Base-by-base conservation (phyloP, 768 basidiomycete species). In the Suillus variegatus region DNA sequence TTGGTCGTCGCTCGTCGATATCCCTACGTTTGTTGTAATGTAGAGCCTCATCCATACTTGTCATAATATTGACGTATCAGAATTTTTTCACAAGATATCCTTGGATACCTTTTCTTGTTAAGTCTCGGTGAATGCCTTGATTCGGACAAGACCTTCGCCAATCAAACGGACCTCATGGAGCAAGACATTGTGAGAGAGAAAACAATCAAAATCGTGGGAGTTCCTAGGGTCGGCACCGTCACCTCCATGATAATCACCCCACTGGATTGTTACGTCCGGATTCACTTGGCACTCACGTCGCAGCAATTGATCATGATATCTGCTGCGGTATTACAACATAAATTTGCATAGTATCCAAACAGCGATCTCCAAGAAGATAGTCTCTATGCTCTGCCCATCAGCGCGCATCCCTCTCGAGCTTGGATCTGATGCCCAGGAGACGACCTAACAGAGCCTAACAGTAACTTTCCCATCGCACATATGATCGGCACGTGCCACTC, bases 1-100 rank as follows among this genome's bases (percentile, higher is more conserved):
- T 62, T 62, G 61, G 61, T 32, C 52, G 61, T 57, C 54, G 46
- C 12, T 62, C 52, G n/a, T 47, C 43, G 61, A 52, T 62, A 38
- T 62, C n/a, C 8, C 54, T 38, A 57, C 51, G 10, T 28, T 13
- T 38, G 52, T 62, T 62, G 46, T 57, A 47, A 5, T 16, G 44
- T 62, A 57, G 44, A 52, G 54, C 61, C n/a, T 16, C 58, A 54
- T 62, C 5, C 28, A 60, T 35, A 60, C 5, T 28, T 62, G 52
- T 57, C 61, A 36, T 57, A 25, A 41, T 58, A 58, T 41, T 58
- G 57, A 25, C 57, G 22, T 18, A 20, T 20, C 9, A 20, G 3
- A 20, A 8, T 8, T 22, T 51, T 14, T 51, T 52, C 16, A 28
- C 51, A 52, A 18, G 51, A 52, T 57, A 36, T 40, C n/a, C 56